These are phyloP conservation scores for Patellifolia procumbens DNA, from an alignment of 179 eudicot species.

Conservation along the genomic window DNA sequence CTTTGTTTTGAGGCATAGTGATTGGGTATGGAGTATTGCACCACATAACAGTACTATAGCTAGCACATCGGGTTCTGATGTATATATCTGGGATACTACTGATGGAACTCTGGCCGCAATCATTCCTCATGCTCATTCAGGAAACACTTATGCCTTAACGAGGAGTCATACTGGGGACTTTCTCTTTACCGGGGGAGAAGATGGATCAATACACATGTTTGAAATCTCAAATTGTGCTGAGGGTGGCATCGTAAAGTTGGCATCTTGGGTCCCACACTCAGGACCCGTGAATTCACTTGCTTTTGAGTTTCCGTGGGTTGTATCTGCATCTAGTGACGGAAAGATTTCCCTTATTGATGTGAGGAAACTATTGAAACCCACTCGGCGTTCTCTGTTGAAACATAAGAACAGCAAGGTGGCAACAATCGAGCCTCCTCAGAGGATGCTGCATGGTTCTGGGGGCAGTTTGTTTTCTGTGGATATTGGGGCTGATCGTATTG, in stretches of 20 bases:
- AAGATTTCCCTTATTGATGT: slow-evolving; percentile 80
- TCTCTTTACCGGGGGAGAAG: slow-evolving; percentile 92
- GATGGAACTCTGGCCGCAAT: slow-evolving; percentile 46
- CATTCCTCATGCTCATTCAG: slow-evolving; percentile 58
- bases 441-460: slow-evolving; percentile 85
- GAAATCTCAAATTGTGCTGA: slow-evolving; percentile 43
- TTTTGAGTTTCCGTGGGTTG: slow-evolving; percentile 98
- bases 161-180: slow-evolving; percentile 90
- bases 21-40: slow-evolving; percentile 86
- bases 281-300: slow-evolving; percentile 82
- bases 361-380: slow-evolving; percentile 64
- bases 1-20: slow-evolving; percentile 70
- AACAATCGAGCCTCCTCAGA: slow-evolving; percentile 80
- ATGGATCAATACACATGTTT: slow-evolving; percentile 89
- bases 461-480: slow-evolving; percentile 72
- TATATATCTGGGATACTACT: slow-evolving; percentile 72
- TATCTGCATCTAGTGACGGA: slow-evolving; percentile 89
- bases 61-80: slow-evolving; percentile 75
- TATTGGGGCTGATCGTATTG: slow-evolving; percentile 79
- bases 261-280: slow-evolving; percentile 83
- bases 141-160: slow-evolving; percentile 63
- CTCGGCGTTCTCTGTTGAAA: slow-evolving; percentile 37
- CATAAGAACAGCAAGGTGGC: slow-evolving; percentile 31
- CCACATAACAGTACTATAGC: slow-evolving; percentile 76
- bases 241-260: slow-evolving; percentile 45